These are phyloP conservation scores for Solanum pinnatisectum DNA, from an alignment of 257 asterid genomes.

Conservation along the genomic window DNA sequence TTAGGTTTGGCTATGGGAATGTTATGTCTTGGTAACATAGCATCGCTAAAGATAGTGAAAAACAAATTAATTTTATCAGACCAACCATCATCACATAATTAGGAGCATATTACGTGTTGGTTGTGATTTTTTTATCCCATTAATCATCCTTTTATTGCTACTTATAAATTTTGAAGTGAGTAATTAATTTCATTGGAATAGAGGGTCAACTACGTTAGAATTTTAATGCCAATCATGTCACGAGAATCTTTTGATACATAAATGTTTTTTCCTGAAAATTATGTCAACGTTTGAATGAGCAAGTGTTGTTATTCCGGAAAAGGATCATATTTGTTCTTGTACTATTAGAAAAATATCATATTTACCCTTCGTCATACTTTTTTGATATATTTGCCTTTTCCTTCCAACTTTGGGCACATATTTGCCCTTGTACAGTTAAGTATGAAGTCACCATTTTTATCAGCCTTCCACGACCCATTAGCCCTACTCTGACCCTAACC, in stretches of 20 bases:
- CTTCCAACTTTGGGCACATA: not conserved
- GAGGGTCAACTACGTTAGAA: not conserved
- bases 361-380: not conserved
- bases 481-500: too few relatives aligned
- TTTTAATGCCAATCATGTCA: not conserved
- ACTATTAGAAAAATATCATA: too few relatives aligned
- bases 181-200: not conserved
- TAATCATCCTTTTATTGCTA: not conserved
- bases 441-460: not conserved
- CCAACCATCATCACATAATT: not conserved
- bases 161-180: not conserved
- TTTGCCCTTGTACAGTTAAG: not conserved
- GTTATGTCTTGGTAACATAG: not conserved
- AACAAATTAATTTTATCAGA: not conserved
- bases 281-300: not conserved
- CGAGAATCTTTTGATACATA: not conserved
- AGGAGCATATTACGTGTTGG: not conserved
- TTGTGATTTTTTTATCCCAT: not conserved
- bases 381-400: not conserved
- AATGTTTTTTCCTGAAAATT: not conserved
- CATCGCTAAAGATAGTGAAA: not conserved
- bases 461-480: too few relatives aligned
- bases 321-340: not conserved
- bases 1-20: conserved; percentile 5
- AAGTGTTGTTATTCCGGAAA: not conserved